These are phyloP conservation scores for Cryptosporidium bovis DNA, from an alignment of 169 alveolate species.

Conservation along the genomic window DNA sequence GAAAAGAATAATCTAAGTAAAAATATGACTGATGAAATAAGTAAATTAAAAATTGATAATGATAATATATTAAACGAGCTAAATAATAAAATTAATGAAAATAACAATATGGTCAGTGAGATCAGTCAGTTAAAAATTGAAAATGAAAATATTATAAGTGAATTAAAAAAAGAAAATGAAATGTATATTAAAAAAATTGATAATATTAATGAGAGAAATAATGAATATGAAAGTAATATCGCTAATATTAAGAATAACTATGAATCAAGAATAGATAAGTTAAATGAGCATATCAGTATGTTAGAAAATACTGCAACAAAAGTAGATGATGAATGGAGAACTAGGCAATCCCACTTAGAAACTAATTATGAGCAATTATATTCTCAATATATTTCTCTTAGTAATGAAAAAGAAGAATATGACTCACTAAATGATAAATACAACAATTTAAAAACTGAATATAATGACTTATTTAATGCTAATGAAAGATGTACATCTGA, in stretches of 20 bases:
- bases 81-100: neutral
- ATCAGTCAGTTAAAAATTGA: neutral
- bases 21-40: neutral
- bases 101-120: neutral
- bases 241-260: constrained; percentile 1
- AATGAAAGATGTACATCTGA: neutral
- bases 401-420: constrained; percentile 19
- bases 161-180: constrained; percentile 2
- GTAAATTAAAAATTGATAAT: neutral
- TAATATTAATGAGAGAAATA: neutral
- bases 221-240: neutral
- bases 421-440: neutral
- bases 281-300: constrained; percentile 24
- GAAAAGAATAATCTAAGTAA: too few relatives aligned
- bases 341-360: constrained; percentile 38
- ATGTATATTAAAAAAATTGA: neutral
- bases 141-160: neutral
- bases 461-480: neutral
- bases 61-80: neutral
- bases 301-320: constrained; percentile 4
- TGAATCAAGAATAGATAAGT: constrained; percentile 1
- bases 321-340: constrained; percentile 65
- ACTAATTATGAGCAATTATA: constrained; percentile 52
- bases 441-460: constrained; percentile 2
- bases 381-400: constrained; percentile 19